Base-by-base conservation (phyloP, 805 yeast species). In the Myxozyma sirexii region DNA sequence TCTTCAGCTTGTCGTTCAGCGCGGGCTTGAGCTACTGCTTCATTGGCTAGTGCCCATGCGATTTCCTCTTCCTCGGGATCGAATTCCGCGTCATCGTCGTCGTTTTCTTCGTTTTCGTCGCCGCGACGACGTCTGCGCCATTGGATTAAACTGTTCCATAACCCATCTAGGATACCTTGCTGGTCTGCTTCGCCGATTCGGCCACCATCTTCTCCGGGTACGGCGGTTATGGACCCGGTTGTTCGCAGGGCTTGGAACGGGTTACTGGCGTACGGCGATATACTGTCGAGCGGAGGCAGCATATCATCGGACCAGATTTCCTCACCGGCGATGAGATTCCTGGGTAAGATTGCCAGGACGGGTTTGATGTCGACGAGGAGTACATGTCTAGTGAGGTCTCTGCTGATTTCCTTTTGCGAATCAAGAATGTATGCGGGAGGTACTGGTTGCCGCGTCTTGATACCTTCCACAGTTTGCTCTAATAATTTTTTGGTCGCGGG, bases 291-390 rank as follows among this genome's bases (percentile, higher is more conserved):
- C 15, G 70, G 70, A 4, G 70, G 70, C 3, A 67, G 49, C 35
- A 66, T 54, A 44, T 67, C 69, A 39, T 68, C 70, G 1, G 68
- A 56, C 67, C 64, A 66, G 46, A 66, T 64, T 27, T 54, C 62
- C 24, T 56, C 62, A 17, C 59, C 62, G 27, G 42, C 53, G 5
- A 67, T 51, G 8, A 47, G 56, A 27, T 64, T 59, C 29, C 57
- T 50, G 2, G 71, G 71, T 10, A 69, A 56, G 21, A 56, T 38
- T n/a, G 38, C 57, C 10, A 59, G 51, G 1, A 60, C 66, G 8
- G 68, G 59, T 31, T 59, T 65, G 21, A 67, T 65, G 33, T 70
- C 70, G 2, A 69, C 35, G 21, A 70, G 53, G 19, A 68, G 44
- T 5, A 68, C 68, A 53, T 62, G 70, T 10, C 72, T 59, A 2